Percentiles rank a stretch among this genome's conserved stretches.
phyloP scores from a whole-genome alignment of 176 grass and related monocot genomes.

The Zizania latifolia region DNA sequence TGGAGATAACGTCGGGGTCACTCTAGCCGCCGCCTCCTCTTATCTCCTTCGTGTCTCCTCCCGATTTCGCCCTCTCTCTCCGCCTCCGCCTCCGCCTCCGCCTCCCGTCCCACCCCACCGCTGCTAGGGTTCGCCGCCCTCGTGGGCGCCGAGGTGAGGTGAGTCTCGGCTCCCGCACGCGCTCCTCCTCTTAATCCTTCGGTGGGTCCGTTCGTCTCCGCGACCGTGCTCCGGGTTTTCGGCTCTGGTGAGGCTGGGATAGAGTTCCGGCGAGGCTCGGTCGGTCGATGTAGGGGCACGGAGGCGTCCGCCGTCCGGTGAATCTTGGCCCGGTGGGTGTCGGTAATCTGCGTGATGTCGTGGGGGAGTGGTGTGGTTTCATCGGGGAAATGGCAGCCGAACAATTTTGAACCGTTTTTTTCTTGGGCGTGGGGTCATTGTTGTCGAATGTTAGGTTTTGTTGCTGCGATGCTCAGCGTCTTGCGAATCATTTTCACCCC shows the following conservation, averaged over 20 bases:
- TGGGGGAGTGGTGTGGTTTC: background rate
- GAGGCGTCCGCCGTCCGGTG: background rate
- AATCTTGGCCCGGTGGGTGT: background rate
- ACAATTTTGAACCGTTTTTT: background rate
- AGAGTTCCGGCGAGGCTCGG: background rate
- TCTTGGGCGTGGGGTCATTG: background rate
- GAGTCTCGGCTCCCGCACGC: background rate
- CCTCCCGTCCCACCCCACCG: background rate
- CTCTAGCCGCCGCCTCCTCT: constrained; percentile 32
- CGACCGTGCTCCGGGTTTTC: background rate
- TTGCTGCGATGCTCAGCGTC: background rate
- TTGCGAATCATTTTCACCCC: background rate
- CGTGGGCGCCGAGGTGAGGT: background rate
- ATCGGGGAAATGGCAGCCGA: background rate
- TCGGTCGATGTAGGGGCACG: background rate
- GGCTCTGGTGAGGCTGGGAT: background rate
- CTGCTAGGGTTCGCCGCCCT: background rate
- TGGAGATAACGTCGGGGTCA: constrained; percentile 17
- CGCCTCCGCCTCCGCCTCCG: background rate
- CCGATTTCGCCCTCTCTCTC: background rate
- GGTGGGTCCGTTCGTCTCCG: too few relatives aligned
- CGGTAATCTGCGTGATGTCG: background rate
- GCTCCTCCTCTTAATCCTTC: too few relatives aligned
- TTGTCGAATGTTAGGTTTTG: background rate
- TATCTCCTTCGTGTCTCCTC: constrained; percentile 4